Evolutionary conservation across 257 asterid genomes (phyloP).

Genomic region (Solanum sitiens): DNA sequence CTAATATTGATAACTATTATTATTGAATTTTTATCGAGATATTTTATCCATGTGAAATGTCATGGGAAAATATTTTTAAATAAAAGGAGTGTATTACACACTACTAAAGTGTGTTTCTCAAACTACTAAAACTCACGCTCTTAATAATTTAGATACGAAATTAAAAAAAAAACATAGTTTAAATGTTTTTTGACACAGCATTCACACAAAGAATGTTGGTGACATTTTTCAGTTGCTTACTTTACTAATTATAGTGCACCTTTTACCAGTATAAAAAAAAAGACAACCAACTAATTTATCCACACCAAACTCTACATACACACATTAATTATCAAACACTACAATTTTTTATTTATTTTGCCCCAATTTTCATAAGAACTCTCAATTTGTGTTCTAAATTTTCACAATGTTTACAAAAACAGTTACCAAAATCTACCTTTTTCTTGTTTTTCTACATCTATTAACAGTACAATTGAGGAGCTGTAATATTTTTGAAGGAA

Average conservation of each 20-base stretch:
- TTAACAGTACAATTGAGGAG: neutral
- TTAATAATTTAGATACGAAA: too few species aligned
- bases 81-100: neutral
- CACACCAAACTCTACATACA: neutral
- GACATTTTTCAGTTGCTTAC: neutral
- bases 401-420: neutral
- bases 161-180: too few species aligned
- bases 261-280: neutral
- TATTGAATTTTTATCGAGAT: neutral
- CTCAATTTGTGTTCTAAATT: neutral
- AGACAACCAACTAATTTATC: neutral
- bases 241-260: neutral
- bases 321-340: neutral
- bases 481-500: slow-evolving; percentile 46
- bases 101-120: too few species aligned
- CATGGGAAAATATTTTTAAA: too few species aligned
- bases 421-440: neutral
- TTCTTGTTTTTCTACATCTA: neutral
- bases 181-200: neutral
- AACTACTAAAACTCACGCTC: neutral
- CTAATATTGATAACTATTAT: too few species aligned
- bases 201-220: neutral
- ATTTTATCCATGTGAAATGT: neutral
- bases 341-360: too few species aligned
- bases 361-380: neutral